Evolutionary conservation across 345 rosid genomes (phyloP).

Genomic region (Rubroshorea leprosula): DNA sequence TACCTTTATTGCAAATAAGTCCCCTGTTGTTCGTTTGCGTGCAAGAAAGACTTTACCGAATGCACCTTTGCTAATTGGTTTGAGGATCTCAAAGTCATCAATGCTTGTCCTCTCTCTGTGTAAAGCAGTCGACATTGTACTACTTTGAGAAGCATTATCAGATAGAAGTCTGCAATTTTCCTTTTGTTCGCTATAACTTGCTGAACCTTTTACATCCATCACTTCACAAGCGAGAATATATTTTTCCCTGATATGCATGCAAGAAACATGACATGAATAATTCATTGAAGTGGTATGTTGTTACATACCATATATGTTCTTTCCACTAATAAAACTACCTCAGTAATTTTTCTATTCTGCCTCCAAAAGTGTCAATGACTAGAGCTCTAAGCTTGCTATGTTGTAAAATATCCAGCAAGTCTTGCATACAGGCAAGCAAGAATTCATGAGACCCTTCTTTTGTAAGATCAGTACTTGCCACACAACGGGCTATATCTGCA

Average conservation of each 20-base stretch:
- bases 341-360: conserved; percentile 66
- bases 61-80: conserved; percentile 82
- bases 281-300: conserved; percentile 8
- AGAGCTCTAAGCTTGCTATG: conserved; percentile 70
- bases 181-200: conserved; percentile 28
- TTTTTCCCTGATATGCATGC: conserved; percentile 53
- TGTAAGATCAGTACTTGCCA: conserved; percentile 53
- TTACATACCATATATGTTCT: conserved; percentile 8
- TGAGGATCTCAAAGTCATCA: conserved; percentile 79
- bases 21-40: conserved; percentile 76
- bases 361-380: conserved; percentile 74
- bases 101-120: conserved; percentile 70
- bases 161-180: conserved; percentile 31
- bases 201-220: conserved; percentile 35
- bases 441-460: conserved; percentile 57
- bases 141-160: conserved; percentile 48
- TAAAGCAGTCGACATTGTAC: conserved; percentile 39
- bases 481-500: conserved; percentile 78
- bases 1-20: conserved; percentile 88
- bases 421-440: conserved; percentile 75
- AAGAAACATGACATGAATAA: conserved; percentile 7
- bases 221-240: conserved; percentile 60
- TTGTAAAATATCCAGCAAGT: conserved; percentile 63
- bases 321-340: conserved; percentile 33
- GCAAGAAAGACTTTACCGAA: conserved; percentile 87